These are phyloP conservation scores for Flaveria ramosissima DNA, from an alignment of 129 eudicot genomes.

Conservation along the genomic window DNA sequence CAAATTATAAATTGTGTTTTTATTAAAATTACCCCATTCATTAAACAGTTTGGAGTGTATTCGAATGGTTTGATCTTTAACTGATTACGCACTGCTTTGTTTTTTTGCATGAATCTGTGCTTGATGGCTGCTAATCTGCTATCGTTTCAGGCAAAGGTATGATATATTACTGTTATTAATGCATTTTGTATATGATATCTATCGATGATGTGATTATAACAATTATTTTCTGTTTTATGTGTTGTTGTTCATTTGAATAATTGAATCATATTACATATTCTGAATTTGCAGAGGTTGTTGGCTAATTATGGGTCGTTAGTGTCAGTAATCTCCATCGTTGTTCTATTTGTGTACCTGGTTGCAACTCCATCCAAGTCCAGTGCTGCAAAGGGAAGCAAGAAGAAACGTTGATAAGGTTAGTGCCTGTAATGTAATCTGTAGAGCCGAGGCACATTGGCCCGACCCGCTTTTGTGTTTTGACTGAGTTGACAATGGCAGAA, in stretches of 20 bases:
- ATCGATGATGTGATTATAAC: background rate
- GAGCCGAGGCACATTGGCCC: background rate
- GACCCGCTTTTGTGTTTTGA: slow-evolving; percentile 17
- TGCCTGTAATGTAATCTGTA: slow-evolving; percentile 10
- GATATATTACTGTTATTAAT: background rate
- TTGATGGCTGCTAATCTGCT: slow-evolving; percentile 36
- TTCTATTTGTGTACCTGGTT: slow-evolving; percentile 70
- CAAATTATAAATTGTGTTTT: background rate
- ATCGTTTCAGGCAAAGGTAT: slow-evolving; percentile 67
- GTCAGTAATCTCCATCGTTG: slow-evolving; percentile 69
- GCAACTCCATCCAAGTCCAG: slow-evolving; percentile 73
- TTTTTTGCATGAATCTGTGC: slow-evolving; percentile 42
- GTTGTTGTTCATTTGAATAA: background rate
- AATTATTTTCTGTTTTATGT: background rate
- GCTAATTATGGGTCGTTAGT: slow-evolving; percentile 75
- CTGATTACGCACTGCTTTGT: slow-evolving; percentile 30
- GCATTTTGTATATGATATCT: slow-evolving; percentile 6
- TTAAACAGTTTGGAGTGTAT: background rate
- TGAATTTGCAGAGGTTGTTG: slow-evolving; percentile 66
- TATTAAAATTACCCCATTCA: background rate
- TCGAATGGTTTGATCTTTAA: slow-evolving; percentile 4
- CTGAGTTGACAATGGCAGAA: slow-evolving; percentile 1
- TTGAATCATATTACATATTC: background rate
- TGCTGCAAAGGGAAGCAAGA: slow-evolving; percentile 58
- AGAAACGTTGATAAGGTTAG: slow-evolving; percentile 23